Conservation (phyloP, 2,329 filamentous ascomycete genomes). For the Botrytis cinerea region DNA sequence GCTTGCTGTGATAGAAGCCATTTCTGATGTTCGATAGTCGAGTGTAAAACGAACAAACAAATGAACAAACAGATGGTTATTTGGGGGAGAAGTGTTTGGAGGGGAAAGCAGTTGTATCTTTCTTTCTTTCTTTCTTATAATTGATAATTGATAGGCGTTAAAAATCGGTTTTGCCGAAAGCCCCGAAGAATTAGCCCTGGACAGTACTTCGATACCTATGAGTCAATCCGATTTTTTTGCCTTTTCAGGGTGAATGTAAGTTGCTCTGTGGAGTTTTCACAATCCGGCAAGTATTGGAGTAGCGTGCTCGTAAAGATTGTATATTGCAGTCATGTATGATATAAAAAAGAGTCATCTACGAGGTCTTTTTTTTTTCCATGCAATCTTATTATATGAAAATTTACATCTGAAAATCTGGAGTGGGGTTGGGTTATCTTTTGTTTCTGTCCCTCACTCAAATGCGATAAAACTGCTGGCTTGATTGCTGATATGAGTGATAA, state of each 20-base stretch:
- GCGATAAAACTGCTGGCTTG: neutral
- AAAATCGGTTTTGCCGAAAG: slow-evolving; percentile 10
- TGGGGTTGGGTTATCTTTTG: slow-evolving; percentile 20
- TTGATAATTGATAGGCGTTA: slow-evolving; percentile 14
- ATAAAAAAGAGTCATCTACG: neutral
- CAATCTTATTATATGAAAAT: neutral
- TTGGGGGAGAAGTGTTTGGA: neutral
- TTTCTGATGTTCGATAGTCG: slow-evolving; percentile 36
- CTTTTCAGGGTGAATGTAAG: neutral
- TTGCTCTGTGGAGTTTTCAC: neutral
- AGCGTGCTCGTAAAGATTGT: neutral
- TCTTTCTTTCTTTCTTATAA: slow-evolving; percentile 1
- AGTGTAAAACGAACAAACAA: slow-evolving; percentile 3
- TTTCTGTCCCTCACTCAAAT: neutral
- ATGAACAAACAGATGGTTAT: neutral
- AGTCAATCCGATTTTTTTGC: neutral
- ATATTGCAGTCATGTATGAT: neutral
- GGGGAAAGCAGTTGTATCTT: slow-evolving; percentile 2
- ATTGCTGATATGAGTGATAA: neutral
- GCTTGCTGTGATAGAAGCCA: slow-evolving; percentile 53
- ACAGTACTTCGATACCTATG: neutral
- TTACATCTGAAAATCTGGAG: neutral
- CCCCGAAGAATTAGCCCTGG: slow-evolving; percentile 13
- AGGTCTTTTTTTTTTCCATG: neutral
- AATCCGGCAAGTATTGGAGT: neutral